These are phyloP conservation scores for Coemansia sp. DNA, from an alignment of 192 early-diverging fungal species.

Conservation along the genomic window DNA sequence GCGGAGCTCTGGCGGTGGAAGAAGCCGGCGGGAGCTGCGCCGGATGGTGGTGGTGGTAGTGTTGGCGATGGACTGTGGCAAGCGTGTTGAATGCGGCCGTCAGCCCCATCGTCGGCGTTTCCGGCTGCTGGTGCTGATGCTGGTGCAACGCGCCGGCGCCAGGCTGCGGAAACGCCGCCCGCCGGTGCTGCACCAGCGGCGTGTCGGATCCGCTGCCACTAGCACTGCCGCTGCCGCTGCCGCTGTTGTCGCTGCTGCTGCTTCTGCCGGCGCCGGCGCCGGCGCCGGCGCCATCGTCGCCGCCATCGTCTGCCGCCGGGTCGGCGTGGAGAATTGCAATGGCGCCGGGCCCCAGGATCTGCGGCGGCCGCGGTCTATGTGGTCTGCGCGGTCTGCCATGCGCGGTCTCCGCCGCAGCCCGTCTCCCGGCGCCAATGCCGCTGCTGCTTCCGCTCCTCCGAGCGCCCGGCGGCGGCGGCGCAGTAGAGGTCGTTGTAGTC, in stretches of 20 bases:
- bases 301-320: slow-evolving; percentile 8
- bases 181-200: slow-evolving; percentile 20
- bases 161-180: too few relatives aligned
- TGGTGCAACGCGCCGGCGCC: too few relatives aligned
- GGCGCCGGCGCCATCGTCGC: neutral
- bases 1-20: neutral
- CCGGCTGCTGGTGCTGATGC: slow-evolving; percentile 2
- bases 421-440: neutral
- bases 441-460: slow-evolving; percentile 3
- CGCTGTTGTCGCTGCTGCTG: slow-evolving; percentile 7
- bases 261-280: slow-evolving; percentile 3
- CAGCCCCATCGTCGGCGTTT: slow-evolving; percentile 42
- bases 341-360: slow-evolving; percentile 42
- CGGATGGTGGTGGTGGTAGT: neutral
- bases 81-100: slow-evolving; percentile 36
- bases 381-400: neutral
- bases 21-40: neutral
- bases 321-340: slow-evolving; percentile 49
- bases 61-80: slow-evolving; percentile 12
- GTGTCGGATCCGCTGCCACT: slow-evolving; percentile 31
- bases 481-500: neutral
- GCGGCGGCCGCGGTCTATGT: slow-evolving; percentile 11
- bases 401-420: neutral
- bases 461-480: neutral
- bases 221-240: slow-evolving; percentile 20